Evolutionary conservation across 352 stramenopile genomes (phyloP).

Genomic region (Globisporangium alternatum): DNA sequence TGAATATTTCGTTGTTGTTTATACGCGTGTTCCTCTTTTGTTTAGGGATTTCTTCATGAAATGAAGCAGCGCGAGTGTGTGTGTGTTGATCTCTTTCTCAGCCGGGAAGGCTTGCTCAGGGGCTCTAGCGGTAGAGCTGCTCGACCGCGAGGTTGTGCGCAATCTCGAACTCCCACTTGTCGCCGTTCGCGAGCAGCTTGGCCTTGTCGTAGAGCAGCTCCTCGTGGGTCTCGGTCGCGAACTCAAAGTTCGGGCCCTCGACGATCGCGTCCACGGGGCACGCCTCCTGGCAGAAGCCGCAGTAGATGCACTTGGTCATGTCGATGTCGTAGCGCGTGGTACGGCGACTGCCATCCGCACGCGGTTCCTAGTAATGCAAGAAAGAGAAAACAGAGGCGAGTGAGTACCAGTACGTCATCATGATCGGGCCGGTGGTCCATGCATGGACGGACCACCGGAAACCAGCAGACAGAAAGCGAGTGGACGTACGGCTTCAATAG

Average conservation of each 20-base stretch:
- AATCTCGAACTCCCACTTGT: slow-evolving; percentile 99
- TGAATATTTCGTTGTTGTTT: slow-evolving; percentile 6
- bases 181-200: slow-evolving; percentile 99
- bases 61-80: neutral
- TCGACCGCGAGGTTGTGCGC: slow-evolving; percentile 98
- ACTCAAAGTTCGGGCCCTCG: slow-evolving; percentile 99
- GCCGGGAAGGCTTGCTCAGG: neutral
- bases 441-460: slow-evolving; percentile 15
- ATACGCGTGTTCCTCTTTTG: neutral
- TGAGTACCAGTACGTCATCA: slow-evolving; percentile 3
- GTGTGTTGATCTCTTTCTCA: neutral
- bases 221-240: slow-evolving; percentile 98
- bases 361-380: slow-evolving; percentile 72
- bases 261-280: slow-evolving; percentile 99
- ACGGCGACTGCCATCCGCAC: slow-evolving; percentile 95
- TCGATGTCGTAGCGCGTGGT: slow-evolving; percentile 99
- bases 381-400: neutral
- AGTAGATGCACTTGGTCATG: slow-evolving; percentile 99
- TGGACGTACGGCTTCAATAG: slow-evolving; percentile 93
- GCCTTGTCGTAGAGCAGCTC: slow-evolving; percentile 99
- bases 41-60: slow-evolving; percentile 1
- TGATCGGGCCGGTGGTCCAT: neutral
- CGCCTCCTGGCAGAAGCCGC: slow-evolving; percentile 94
- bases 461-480: neutral
- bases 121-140: slow-evolving; percentile 97